phyloP scores from a whole-genome alignment of 2,329 filamentous ascomycete species.

The Aspergillus pseudonomiae region DNA sequence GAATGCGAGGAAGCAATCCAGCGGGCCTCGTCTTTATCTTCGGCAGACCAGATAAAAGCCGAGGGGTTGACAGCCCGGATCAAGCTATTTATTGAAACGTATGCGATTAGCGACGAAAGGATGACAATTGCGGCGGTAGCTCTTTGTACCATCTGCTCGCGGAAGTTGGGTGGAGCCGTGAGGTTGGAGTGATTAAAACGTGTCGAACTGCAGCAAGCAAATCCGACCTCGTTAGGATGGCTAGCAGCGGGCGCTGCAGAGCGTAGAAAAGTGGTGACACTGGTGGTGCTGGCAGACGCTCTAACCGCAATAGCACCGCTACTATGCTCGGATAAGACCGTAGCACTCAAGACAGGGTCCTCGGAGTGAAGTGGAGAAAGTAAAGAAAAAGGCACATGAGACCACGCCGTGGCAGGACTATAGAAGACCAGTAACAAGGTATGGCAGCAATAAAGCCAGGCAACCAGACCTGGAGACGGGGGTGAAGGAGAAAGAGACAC shows the following conservation, averaged over 20 bases:
- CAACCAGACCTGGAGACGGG: slow-evolving; percentile 16
- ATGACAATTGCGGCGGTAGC: slow-evolving; percentile 43
- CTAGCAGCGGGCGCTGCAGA: background rate
- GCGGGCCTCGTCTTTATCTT: slow-evolving; percentile 62
- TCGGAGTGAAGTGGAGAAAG: slow-evolving; percentile 8
- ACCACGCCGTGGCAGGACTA: slow-evolving; percentile 2
- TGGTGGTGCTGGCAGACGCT: slow-evolving; percentile 11
- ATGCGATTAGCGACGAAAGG: slow-evolving; percentile 45
- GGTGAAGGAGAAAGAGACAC: slow-evolving; percentile 19
- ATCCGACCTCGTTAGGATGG: slow-evolving; percentile 10
- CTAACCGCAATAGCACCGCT: slow-evolving; percentile 12
- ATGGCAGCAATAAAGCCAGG: slow-evolving; percentile 16
- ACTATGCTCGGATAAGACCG: background rate
- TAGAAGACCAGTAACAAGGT: slow-evolving; percentile 11
- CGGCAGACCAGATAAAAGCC: slow-evolving; percentile 61
- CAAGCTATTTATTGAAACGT: slow-evolving; percentile 50
- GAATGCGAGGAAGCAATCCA: slow-evolving; percentile 74
- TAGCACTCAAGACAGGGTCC: background rate
- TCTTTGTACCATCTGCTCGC: slow-evolving; percentile 46
- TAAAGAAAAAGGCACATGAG: slow-evolving; percentile 4
- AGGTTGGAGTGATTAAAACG: slow-evolving; percentile 14
- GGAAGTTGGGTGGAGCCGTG: slow-evolving; percentile 18
- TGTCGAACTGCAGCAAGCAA: slow-evolving; percentile 1
- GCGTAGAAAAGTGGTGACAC: background rate
- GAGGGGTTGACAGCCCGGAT: slow-evolving; percentile 64